Evolutionary conservation across 495 filamentous ascomycete genomes (phyloP).

Genomic region (Lasiosphaeria hispida): DNA sequence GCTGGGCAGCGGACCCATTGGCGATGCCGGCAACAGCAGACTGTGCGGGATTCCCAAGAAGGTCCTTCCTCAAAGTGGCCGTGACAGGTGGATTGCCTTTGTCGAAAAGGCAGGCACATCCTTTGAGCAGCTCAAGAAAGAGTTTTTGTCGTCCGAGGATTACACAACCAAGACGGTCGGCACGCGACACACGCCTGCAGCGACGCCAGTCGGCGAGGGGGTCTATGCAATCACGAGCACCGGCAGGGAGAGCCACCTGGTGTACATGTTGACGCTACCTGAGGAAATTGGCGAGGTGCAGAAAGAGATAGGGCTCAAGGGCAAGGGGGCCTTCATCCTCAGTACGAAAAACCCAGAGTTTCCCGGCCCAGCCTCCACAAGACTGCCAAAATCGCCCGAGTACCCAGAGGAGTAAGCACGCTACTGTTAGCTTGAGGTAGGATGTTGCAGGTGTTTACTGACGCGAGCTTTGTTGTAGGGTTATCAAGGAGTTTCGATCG

Average conservation of each 20-base stretch:
- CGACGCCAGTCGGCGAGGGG: constrained; percentile 76
- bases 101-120: constrained; percentile 73
- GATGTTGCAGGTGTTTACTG: too few species aligned
- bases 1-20: constrained; percentile 60
- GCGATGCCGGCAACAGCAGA: constrained; percentile 64
- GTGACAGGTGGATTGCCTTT: constrained; percentile 77
- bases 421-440: constrained; percentile 29
- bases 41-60: constrained; percentile 85
- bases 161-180: constrained; percentile 79
- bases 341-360: constrained; percentile 78
- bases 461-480: too few species aligned
- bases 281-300: constrained; percentile 67
- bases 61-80: constrained; percentile 66
- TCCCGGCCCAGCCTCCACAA: constrained; percentile 60
- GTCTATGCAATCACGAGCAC: constrained; percentile 81
- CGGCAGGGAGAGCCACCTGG: constrained; percentile 69
- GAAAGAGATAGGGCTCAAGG: constrained; percentile 67
- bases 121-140: constrained; percentile 69
- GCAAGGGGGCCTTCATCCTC: constrained; percentile 74
- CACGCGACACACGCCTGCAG: constrained; percentile 66
- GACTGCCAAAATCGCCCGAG: constrained; percentile 62
- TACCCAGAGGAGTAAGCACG: constrained; percentile 65
- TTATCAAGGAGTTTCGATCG: constrained; percentile 71
- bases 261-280: constrained; percentile 81
- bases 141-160: constrained; percentile 61